Base-by-base conservation (phyloP, 1,284 basidiomycete species). In the Coniophora puteana region DNA sequence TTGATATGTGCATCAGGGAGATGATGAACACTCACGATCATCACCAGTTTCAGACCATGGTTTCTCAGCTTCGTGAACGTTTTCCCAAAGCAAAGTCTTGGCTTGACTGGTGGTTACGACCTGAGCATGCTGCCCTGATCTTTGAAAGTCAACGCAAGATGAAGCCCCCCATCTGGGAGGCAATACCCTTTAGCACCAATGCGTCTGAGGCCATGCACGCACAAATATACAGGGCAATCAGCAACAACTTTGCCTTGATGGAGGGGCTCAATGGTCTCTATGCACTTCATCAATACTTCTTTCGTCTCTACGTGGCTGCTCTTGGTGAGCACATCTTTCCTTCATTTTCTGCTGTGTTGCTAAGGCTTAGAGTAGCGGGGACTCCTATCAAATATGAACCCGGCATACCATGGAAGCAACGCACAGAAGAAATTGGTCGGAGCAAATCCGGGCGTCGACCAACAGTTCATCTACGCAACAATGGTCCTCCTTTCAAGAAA, bases 101-200 rank as follows among this genome's bases (percentile, higher is more conserved):
- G 60, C 46, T 63, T 13, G 35, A 43, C 4, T 64, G 62, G 62
- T 64, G 59, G 58, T 34, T 54, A n/a, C 46, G 52, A 4, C 46
- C 46, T 11, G 40, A 20, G 4, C 46, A 56, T 38, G 57, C 58
- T 1, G 41, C 44, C 1, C 59, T 63, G 58, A 41, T 65, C 1
- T 62, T 62, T 32, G 36, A 49, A 6, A 52, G 52, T 1, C 48
- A 51, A 13, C 30, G 48, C 2, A 49, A 34, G 35, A 47, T 53
- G 52, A 14, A 32, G 8, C 22, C 30, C 0, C 33, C 46, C 1
- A 18, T 57, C 3, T 61, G 56, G 57, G 41, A 58, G 1, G 50
- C 48, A 1, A 47, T 64, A 12, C 62, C 61, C 2, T 43, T 48
- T 8, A 55, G 54, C 26, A 27, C 26, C 26, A 27, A 27, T 27